Evolutionary conservation across 2,329 filamentous ascomycete species (phyloP).

Genomic region (Akanthomyces muscarius): DNA sequence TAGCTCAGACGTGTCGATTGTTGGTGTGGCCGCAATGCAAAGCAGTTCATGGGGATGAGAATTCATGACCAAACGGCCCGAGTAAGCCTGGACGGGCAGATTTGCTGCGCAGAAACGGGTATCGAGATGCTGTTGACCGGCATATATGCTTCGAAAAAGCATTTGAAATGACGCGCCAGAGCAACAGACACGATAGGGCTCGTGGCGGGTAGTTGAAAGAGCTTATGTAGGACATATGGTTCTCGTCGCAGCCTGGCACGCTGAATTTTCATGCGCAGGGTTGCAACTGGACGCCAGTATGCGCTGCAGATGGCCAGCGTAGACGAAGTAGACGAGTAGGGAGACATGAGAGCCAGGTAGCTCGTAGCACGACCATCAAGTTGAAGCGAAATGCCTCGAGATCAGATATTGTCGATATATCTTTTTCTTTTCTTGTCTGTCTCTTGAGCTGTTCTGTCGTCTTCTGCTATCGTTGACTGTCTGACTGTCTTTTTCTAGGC

Average conservation of each 20-base stretch:
- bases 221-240: background rate
- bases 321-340: conserved; percentile 24
- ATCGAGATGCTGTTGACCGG: conserved; percentile 1
- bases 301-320: background rate
- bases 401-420: conserved; percentile 40
- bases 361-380: conserved; percentile 14
- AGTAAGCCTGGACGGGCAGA: background rate
- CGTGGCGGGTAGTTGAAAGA: background rate
- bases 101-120: background rate
- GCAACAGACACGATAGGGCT: background rate
- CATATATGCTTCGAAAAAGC: background rate
- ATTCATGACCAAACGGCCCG: background rate
- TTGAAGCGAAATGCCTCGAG: conserved; percentile 25
- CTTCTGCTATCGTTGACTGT: conserved; percentile 63
- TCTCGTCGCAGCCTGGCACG: background rate
- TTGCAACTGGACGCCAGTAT: background rate
- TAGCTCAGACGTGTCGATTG: background rate
- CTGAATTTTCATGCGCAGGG: background rate
- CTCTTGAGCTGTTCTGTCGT: conserved; percentile 26
- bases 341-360: conserved; percentile 39
- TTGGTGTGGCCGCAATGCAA: background rate
- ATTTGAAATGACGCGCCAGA: background rate
- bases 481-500: conserved; percentile 42
- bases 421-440: conserved; percentile 26
- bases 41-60: background rate